Evolutionary conservation across 1,139 yeast species (phyloP).

Genomic region (Pichia sp.): DNA sequence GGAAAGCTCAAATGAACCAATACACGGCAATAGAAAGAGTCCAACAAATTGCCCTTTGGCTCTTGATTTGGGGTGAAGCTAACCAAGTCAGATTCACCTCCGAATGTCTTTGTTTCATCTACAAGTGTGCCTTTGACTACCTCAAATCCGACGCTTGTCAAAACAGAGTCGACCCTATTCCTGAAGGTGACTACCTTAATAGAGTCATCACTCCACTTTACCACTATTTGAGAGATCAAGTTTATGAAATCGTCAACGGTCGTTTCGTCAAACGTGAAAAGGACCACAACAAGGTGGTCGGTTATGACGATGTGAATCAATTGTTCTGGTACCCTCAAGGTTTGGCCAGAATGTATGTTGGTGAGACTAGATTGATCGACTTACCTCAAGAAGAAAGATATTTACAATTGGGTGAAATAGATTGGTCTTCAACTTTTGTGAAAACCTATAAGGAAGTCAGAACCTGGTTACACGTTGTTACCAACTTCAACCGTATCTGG

Average conservation of each 20-base stretch:
- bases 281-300: conserved; percentile 90
- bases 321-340: conserved; percentile 99
- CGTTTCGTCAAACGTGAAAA: conserved; percentile 95
- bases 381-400: conserved; percentile 87
- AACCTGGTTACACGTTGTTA: conserved; percentile 95
- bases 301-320: conserved; percentile 98
- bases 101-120: conserved; percentile 77
- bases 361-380: conserved; percentile 87
- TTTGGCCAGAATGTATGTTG: conserved; percentile 83
- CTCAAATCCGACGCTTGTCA: conserved; percentile 83
- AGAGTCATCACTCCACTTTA: conserved; percentile 90
- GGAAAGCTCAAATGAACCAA: conserved; percentile 59
- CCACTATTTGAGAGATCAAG: conserved; percentile 88
- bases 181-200: conserved; percentile 94
- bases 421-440: conserved; percentile 89
- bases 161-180: conserved; percentile 83
- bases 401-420: conserved; percentile 84
- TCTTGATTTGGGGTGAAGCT: conserved; percentile 7
- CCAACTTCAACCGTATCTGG: conserved; percentile 98
- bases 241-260: conserved; percentile 90
- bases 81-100: conserved; percentile 38
- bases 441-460: conserved; percentile 95
- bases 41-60: conserved; percentile 62
- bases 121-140: conserved; percentile 73
- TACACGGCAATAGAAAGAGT: conserved; percentile 53